Base-by-base conservation (phyloP, 2,329 filamentous ascomycete genomes). In the Pseudocercospora crystallina region DNA sequence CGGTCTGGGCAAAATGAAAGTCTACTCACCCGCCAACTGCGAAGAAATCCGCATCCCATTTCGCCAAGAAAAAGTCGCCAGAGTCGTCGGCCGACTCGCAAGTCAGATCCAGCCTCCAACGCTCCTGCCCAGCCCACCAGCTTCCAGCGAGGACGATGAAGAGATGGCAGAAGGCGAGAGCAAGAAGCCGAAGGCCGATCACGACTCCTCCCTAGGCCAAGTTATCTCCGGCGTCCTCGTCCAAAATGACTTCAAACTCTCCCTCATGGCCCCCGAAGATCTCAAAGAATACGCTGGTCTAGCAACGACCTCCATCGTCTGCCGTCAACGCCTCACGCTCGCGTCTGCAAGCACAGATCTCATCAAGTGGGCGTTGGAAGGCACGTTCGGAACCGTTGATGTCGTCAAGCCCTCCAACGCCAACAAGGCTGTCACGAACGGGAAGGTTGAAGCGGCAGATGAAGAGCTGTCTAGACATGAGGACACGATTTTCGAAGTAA, bases 161-260 rank as follows among this genome's bases (percentile, higher is more conserved):
- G 67, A 64, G 8, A 57, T 61, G 39, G 59, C 60, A 51, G 54
- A 54, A 30, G 57, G 55, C 20, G 61, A 56, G 47, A 57, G n/a
- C 47, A 58, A 56, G 46, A 60, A 55, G 44, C 63, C 34, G 57
- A 68, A 53, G 52, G 70, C 7, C 73, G 95, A 47, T 8, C 31
- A 44, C 12, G 46, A 53, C 20, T 54, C 46, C 9, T 49, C 46
- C 32, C 83, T 67, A 26, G 60, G 72, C 1, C 76, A 81, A 48
- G 77, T 97, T 37, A 82, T 99, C 61, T 88, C 86, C 0, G 94
- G 94, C 26, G 94, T 99, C 0, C 79, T 99, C 12, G 91, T 99
- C 7, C 92, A 97, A 62, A 97, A 95, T 68, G 94, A 96, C 69
- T 97, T 99, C 71, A 96, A 97, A 70, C 83, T 99, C 66, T 95